Conservation (phyloP, 306 rosid genomes). For the Vigna reflexopilosa region DNA sequence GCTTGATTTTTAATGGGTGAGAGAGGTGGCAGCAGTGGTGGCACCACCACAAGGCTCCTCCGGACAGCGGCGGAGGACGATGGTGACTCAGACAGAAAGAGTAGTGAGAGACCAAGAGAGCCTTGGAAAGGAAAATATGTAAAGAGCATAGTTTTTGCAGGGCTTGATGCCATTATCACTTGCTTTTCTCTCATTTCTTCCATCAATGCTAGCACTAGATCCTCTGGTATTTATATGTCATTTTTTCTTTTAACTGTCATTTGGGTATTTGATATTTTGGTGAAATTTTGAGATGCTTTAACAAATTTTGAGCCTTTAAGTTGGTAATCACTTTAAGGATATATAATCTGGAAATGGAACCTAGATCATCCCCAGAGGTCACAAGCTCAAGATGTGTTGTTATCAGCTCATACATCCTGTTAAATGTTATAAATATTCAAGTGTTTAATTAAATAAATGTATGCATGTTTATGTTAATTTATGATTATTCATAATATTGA, state of each 20-base stretch:
- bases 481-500: not conserved
- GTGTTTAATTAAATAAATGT: not conserved
- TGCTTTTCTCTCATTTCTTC: slow-evolving; percentile 73
- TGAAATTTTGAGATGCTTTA: not conserved
- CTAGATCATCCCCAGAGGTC: too few species aligned
- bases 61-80: slow-evolving; percentile 15
- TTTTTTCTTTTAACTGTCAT: not conserved
- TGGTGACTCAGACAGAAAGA: not conserved
- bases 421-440: too few species aligned
- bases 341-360: too few species aligned
- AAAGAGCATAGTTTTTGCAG: slow-evolving; percentile 59
- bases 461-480: not conserved
- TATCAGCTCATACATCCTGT: too few species aligned
- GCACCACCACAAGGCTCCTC: slow-evolving; percentile 40
- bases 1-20: not conserved
- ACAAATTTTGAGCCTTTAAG: not conserved
- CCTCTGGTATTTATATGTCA: slow-evolving; percentile 49
- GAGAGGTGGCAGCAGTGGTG: slow-evolving; percentile 34
- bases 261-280: not conserved
- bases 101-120: slow-evolving; percentile 60
- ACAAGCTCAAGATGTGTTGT: too few species aligned
- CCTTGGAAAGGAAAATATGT: slow-evolving; percentile 63
- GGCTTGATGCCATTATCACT: slow-evolving; percentile 70
- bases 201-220: slow-evolving; percentile 55
- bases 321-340: too few species aligned